phyloP scores from a whole-genome alignment of 129 eudicot genomes.

The Ambrosia artemisiifolia region DNA sequence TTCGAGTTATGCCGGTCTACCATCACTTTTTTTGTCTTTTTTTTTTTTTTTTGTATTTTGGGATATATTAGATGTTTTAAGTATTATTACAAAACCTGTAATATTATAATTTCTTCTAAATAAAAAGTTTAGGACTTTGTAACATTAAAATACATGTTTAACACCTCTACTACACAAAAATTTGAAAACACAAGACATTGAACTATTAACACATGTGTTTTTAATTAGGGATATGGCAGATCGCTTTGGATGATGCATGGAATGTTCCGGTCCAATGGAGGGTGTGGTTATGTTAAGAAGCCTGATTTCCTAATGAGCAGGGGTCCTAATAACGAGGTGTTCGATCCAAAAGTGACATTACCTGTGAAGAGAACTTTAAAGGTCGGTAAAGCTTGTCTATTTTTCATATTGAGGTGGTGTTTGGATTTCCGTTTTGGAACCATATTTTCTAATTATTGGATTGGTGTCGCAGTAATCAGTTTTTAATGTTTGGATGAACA shows the following conservation, averaged over 20 bases:
- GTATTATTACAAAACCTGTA: background rate
- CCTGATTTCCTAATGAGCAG: slow-evolving; percentile 62
- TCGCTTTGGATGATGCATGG: slow-evolving; percentile 88
- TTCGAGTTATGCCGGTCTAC: background rate
- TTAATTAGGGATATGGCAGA: slow-evolving; percentile 74
- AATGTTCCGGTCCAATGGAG: slow-evolving; percentile 82
- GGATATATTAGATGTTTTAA: background rate
- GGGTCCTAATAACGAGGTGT: slow-evolving; percentile 50
- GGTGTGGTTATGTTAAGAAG: slow-evolving; percentile 81
- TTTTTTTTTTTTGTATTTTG: background rate
- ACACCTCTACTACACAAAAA: background rate
- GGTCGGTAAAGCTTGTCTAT: slow-evolving; percentile 33
- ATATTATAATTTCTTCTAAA: background rate
- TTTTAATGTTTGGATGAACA: background rate
- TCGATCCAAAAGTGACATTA: slow-evolving; percentile 55
- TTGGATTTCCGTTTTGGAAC: background rate
- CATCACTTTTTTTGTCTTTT: background rate
- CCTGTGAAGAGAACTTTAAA: slow-evolving; percentile 62
- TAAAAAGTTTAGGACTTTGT: background rate
- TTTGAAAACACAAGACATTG: background rate
- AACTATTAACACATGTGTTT: background rate
- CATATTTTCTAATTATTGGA: background rate
- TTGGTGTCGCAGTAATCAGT: background rate
- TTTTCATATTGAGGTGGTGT: background rate
- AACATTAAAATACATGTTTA: background rate